Conservation (phyloP, 352 stramenopile genomes). For the Phytopythium oedochilum region DNA sequence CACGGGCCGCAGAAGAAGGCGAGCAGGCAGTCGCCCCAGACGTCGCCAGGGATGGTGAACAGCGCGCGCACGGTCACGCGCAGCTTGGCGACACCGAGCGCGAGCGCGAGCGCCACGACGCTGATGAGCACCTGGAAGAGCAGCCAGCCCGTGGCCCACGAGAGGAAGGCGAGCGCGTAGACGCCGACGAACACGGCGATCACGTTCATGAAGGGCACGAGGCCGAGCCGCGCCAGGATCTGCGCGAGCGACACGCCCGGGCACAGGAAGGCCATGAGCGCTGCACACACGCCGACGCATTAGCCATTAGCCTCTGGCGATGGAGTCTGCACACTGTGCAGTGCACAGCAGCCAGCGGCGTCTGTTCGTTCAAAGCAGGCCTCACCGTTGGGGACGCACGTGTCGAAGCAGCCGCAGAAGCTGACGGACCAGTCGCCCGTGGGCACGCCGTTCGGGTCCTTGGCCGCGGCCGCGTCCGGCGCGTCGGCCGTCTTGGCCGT, state of each 20-base stretch:
- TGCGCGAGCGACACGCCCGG: constrained; percentile 29
- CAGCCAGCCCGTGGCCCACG: constrained; percentile 2
- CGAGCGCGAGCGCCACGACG: constrained; percentile 7
- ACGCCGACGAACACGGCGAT: constrained; percentile 11
- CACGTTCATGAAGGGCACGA: constrained; percentile 17
- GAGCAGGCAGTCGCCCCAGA: constrained; percentile 23
- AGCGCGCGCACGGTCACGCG: constrained; percentile 36
- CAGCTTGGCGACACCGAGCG: constrained; percentile 13
- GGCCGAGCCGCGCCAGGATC: constrained; percentile 21
- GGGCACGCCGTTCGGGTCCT: constrained; percentile 33
- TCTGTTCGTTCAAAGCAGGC: too few species aligned
- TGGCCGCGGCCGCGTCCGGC: constrained; percentile 3
- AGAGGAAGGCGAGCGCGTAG: constrained; percentile 14
- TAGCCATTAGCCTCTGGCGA: too few species aligned
- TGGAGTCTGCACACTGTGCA: too few species aligned
- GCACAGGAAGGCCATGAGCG: constrained; percentile 31
- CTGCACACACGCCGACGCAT: too few species aligned
- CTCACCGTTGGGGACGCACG: constrained; percentile 33
- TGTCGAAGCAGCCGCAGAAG: constrained; percentile 24
- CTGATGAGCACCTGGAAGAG: constrained; percentile 5
- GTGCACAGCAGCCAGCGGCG: too few species aligned
- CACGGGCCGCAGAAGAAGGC: constrained; percentile 40
- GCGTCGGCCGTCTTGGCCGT: not conserved
- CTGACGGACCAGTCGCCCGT: constrained; percentile 31
- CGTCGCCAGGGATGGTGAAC: constrained; percentile 39